Evolutionary conservation across 495 filamentous ascomycete species (phyloP).

Genomic region (Cercophora sp.): DNA sequence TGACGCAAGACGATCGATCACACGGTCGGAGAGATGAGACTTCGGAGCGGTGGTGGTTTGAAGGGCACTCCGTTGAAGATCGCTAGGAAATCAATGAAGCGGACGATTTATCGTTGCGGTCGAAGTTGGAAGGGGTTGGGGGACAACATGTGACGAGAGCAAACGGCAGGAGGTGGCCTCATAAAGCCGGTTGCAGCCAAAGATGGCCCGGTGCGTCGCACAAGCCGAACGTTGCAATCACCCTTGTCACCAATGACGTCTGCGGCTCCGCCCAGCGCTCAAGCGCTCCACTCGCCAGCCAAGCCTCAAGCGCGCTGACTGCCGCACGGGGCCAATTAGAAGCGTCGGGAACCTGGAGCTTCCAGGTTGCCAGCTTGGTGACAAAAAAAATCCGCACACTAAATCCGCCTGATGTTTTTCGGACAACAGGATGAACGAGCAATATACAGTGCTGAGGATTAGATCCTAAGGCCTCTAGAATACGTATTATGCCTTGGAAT

Average conservation of each 20-base stretch:
- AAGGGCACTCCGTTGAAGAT: too few relatives aligned
- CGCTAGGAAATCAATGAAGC: too few relatives aligned
- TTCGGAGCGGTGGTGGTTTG: not conserved
- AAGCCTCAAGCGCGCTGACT: not conserved
- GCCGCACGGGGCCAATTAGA: conserved; percentile 18
- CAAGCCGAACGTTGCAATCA: not conserved
- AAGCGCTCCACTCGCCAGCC: not conserved
- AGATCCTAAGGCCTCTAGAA: too few relatives aligned
- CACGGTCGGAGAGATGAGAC: not conserved
- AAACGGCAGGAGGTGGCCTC: conserved; percentile 9
- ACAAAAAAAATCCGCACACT: too few relatives aligned
- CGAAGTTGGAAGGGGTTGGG: conserved; percentile 7
- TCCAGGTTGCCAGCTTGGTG: too few relatives aligned
- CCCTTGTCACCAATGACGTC: conserved; percentile 29
- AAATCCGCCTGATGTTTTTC: too few relatives aligned
- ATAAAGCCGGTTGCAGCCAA: conserved; percentile 12
- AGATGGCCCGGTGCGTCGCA: too few relatives aligned
- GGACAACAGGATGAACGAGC: too few relatives aligned
- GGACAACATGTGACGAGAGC: conserved; percentile 19
- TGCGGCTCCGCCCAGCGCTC: conserved; percentile 21
- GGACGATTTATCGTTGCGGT: not conserved
- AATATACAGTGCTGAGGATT: too few relatives aligned
- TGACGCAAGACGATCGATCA: too few relatives aligned
- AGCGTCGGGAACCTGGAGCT: conserved; percentile 13
- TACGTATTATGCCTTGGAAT: too few relatives aligned